These are phyloP conservation scores for Eustoma russellianum DNA, from an alignment of 257 asterid genomes.

Conservation along the genomic window DNA sequence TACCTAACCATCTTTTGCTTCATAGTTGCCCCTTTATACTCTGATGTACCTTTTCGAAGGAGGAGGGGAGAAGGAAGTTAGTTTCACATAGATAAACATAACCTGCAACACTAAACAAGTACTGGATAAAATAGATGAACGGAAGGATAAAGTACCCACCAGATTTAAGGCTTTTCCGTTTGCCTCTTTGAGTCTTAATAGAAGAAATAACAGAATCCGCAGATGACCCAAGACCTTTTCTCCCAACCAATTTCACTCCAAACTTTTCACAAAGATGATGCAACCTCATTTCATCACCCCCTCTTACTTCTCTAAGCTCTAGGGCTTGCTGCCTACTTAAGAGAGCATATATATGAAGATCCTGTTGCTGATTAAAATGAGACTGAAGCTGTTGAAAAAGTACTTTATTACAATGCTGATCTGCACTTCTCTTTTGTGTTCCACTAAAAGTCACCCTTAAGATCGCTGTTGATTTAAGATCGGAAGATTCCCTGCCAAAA, in stretches of 20 bases:
- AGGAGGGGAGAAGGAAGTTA: conserved; percentile 10
- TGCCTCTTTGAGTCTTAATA: conserved; percentile 66
- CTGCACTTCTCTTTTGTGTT: conserved; percentile 41
- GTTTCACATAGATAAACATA: conserved; percentile 7
- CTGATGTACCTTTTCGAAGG: conserved; percentile 32
- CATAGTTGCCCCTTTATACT: conserved; percentile 32
- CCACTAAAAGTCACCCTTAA: conserved; percentile 77
- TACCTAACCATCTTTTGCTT: conserved; percentile 59
- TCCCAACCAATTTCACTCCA: conserved; percentile 80
- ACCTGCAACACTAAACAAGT: no score
- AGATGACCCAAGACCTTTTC: conserved; percentile 87
- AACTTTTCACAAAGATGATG: conserved; percentile 59
- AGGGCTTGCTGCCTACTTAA: conserved; percentile 72
- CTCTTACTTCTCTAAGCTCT: conserved; percentile 94
- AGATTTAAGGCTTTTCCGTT: conserved; percentile 43
- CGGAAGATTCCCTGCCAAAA: conserved; percentile 49
- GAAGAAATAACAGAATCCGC: conserved; percentile 87
- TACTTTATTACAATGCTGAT: conserved; percentile 55
- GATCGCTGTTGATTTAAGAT: conserved; percentile 48
- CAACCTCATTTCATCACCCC: conserved; percentile 78
- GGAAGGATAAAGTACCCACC: conserved; percentile 39
- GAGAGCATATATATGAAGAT: conserved; percentile 76
- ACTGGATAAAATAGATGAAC: conserved; percentile 1
- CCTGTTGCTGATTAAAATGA: conserved; percentile 95
- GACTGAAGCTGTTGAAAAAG: conserved; percentile 97